Percentiles rank a stretch among this genome's conserved stretches.
These are phyloP conservation scores for Botryotinia convoluta DNA, from an alignment of 2,329 filamentous ascomycete species.

Conservation along the genomic window DNA sequence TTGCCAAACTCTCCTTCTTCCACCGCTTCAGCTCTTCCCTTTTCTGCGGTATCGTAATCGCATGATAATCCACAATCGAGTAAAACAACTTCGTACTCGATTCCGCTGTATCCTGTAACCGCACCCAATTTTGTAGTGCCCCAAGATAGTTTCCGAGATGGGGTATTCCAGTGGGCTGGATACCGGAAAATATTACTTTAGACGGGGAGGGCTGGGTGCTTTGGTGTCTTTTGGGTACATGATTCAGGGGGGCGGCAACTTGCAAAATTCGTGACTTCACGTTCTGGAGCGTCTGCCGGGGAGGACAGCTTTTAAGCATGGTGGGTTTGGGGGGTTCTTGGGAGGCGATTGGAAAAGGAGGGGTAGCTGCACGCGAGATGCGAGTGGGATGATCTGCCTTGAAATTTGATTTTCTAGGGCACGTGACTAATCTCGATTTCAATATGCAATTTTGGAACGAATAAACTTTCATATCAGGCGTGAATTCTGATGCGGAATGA, in stretches of 20 bases:
- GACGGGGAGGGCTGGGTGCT: neutral
- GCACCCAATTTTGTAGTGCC: conserved; percentile 82
- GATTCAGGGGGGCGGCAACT: neutral
- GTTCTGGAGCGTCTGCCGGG: conserved; percentile 4
- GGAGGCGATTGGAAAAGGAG: neutral
- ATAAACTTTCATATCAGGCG: too few relatives aligned
- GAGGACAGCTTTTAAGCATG: neutral
- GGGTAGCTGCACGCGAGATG: conserved; percentile 4
- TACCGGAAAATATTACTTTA: conserved; percentile 81
- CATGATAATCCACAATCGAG: conserved; percentile 90
- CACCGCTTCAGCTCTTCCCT: conserved; percentile 58
- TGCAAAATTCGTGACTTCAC: conserved; percentile 18
- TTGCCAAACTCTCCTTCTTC: conserved; percentile 73
- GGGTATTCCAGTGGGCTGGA: conserved; percentile 91
- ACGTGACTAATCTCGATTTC: conserved; percentile 2
- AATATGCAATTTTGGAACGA: neutral
- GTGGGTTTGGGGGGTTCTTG: neutral
- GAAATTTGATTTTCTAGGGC: neutral
- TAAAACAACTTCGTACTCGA: conserved; percentile 66
- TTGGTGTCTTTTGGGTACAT: neutral
- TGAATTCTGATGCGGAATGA: neutral
- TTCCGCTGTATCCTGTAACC: conserved; percentile 64
- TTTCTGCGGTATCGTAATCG: conserved; percentile 76
- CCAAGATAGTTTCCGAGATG: conserved; percentile 96
- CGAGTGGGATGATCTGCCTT: neutral